phyloP scores from a whole-genome alignment of 1,284 basidiomycete genomes.

The Fomitopsis pinicola region DNA sequence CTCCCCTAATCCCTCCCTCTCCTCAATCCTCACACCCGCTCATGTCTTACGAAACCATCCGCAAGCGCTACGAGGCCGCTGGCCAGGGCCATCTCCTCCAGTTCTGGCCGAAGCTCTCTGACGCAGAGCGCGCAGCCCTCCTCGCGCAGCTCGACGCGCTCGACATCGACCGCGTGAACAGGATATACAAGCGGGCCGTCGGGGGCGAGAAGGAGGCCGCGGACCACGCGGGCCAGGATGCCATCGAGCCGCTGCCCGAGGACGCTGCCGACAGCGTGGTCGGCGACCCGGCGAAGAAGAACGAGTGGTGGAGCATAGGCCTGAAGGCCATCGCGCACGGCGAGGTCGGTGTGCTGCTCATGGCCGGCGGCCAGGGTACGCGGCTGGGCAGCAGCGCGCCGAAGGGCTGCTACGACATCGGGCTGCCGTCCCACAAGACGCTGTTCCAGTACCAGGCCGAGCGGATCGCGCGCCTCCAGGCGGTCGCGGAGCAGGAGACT shows the following conservation, averaged over 20 bases:
- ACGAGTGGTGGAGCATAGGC: conserved; percentile 73
- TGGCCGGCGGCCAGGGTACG: conserved; percentile 98
- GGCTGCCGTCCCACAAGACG: conserved; percentile 87
- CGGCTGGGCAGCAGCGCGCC: conserved; percentile 89
- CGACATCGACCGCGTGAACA: conserved; percentile 90
- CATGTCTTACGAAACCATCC: conserved; percentile 35
- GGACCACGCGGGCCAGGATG: conserved; percentile 39
- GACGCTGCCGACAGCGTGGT: conserved; percentile 66
- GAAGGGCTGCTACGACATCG: conserved; percentile 98
- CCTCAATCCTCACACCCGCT: conserved; percentile 1
- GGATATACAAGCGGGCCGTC: conserved; percentile 79
- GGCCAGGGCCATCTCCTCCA: conserved; percentile 87
- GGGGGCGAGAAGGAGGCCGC: conserved; percentile 55
- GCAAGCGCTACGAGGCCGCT: conserved; percentile 68
- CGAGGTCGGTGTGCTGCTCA: conserved; percentile 88
- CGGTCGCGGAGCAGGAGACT: conserved; percentile 60
- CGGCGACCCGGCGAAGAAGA: conserved; percentile 50
- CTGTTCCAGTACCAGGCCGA: conserved; percentile 98
- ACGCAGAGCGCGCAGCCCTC: conserved; percentile 63
- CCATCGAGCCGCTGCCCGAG: conserved; percentile 78
- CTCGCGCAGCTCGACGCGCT: conserved; percentile 75
- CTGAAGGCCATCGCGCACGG: conserved; percentile 79
- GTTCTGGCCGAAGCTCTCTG: conserved; percentile 78
- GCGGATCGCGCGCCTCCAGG: conserved; percentile 82
- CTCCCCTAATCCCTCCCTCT: not conserved